Percentiles rank a stretch among this genome's conserved stretches.
phyloP scores from a whole-genome alignment of 192 early-diverging fungal species.

The Gamsiella multidivaricata region DNA sequence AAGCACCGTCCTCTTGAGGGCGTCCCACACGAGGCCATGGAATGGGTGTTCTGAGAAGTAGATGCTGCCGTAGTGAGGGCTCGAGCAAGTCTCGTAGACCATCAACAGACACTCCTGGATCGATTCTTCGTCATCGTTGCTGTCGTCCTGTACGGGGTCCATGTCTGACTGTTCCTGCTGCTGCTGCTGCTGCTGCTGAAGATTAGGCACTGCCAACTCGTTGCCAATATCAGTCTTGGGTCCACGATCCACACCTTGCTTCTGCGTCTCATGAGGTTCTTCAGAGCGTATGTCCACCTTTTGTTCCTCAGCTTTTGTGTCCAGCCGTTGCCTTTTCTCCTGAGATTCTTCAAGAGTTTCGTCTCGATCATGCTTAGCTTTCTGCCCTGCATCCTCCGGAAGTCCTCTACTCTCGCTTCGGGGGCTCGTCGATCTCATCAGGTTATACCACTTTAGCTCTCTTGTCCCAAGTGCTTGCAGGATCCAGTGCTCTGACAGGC shows the following conservation, averaged over 20 bases:
- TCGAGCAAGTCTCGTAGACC: conserved; percentile 43
- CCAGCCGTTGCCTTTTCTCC: conserved; percentile 5
- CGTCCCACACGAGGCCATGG: conserved; percentile 33
- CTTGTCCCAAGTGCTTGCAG: neutral
- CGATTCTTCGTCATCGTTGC: neutral
- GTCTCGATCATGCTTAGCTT: neutral
- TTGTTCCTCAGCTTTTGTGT: no score
- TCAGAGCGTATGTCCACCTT: no score
- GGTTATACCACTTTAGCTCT: conserved; percentile 16
- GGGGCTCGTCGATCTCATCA: neutral
- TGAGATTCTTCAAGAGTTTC: neutral
- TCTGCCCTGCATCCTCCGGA: neutral
- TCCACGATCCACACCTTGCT: no score
- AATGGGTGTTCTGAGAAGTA: conserved; percentile 28
- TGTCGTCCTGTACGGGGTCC: neutral
- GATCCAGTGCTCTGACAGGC: conserved; percentile 39
- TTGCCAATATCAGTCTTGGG: no score
- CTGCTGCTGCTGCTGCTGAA: no score
- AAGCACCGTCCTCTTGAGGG: conserved; percentile 15
- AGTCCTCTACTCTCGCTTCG: neutral
- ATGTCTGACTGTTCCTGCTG: neutral
- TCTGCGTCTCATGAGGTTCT: no score
- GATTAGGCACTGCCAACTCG: no score
- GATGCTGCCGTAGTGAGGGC: conserved; percentile 15
- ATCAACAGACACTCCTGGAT: conserved; percentile 42